Conservation (phyloP, 2,329 filamentous ascomycete species). For the Penicillium sp. region DNA sequence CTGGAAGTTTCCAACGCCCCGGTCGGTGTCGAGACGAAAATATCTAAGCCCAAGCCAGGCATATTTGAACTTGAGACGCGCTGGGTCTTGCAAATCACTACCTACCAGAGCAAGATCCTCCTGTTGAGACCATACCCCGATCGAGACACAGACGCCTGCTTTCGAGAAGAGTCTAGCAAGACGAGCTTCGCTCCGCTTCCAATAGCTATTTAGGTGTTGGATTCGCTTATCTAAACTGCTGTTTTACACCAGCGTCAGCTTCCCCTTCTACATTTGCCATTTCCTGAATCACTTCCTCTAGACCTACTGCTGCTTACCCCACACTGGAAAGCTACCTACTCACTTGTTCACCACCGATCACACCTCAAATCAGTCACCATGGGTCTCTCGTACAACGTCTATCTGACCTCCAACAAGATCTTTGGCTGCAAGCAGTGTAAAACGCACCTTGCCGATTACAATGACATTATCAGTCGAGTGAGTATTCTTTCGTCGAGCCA, state of each 20-base stretch:
- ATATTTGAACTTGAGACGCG: background rate
- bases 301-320: background rate
- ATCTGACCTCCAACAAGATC: conserved; percentile 83
- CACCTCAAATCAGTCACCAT: conserved; percentile 56
- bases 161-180: background rate
- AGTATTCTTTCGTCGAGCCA: conserved; percentile 38
- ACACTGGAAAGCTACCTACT: background rate
- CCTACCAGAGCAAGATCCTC: conserved; percentile 20
- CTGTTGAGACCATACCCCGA: conserved; percentile 9
- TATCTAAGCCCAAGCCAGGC: background rate
- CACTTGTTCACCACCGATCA: background rate
- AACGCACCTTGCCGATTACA: conserved; percentile 90
- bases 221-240: background rate
- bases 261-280: background rate
- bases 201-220: conserved; percentile 1
- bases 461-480: conserved; percentile 94
- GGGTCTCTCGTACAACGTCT: conserved; percentile 91
- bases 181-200: background rate
- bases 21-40: conserved; percentile 8
- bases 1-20: background rate
- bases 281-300: background rate
- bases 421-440: conserved; percentile 96
- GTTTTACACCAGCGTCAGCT: background rate
- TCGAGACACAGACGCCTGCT: conserved; percentile 1
- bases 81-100: conserved; percentile 5